These are phyloP conservation scores for Pseudogymnoascus sp. DNA, from an alignment of 2,329 filamentous ascomycete genomes.

Conservation along the genomic window DNA sequence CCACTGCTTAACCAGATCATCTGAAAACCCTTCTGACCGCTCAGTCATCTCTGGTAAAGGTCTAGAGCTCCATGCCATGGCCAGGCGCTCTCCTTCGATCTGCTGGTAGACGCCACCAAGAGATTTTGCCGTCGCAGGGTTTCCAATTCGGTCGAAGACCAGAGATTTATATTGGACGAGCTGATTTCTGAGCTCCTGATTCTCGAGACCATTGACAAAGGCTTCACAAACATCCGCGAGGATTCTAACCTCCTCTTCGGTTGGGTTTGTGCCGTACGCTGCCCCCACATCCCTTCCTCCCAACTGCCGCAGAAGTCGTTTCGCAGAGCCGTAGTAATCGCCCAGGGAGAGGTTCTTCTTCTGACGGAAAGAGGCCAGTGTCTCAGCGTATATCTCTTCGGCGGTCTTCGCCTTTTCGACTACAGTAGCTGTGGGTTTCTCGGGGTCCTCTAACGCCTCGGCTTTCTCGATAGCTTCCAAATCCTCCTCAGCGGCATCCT, in stretches of 20 bases:
- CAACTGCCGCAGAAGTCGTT: slow-evolving; percentile 24
- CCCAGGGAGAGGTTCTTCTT: slow-evolving; percentile 23
- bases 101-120: slow-evolving; percentile 47
- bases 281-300: slow-evolving; percentile 24
- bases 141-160: slow-evolving; percentile 20
- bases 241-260: slow-evolving; percentile 36
- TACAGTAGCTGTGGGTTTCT: background rate
- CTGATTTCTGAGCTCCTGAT: slow-evolving; percentile 38
- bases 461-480: background rate
- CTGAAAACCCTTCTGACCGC: slow-evolving; percentile 31
- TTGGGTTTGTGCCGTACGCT: slow-evolving; percentile 19
- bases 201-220: slow-evolving; percentile 47
- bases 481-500: slow-evolving; percentile 30
- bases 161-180: slow-evolving; percentile 43
- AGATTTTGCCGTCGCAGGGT: slow-evolving; percentile 35
- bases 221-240: slow-evolving; percentile 45
- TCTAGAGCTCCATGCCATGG: slow-evolving; percentile 38
- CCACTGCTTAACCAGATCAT: slow-evolving; percentile 39
- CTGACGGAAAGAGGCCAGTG: slow-evolving; percentile 22
- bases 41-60: slow-evolving; percentile 31
- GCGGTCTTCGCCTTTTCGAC: background rate
- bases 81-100: slow-evolving; percentile 48
- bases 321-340: slow-evolving; percentile 27
- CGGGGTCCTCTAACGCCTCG: background rate
- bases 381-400: slow-evolving; percentile 8